Conservation (phyloP, 257 asterid species). For the Paulownia fortunei region DNA sequence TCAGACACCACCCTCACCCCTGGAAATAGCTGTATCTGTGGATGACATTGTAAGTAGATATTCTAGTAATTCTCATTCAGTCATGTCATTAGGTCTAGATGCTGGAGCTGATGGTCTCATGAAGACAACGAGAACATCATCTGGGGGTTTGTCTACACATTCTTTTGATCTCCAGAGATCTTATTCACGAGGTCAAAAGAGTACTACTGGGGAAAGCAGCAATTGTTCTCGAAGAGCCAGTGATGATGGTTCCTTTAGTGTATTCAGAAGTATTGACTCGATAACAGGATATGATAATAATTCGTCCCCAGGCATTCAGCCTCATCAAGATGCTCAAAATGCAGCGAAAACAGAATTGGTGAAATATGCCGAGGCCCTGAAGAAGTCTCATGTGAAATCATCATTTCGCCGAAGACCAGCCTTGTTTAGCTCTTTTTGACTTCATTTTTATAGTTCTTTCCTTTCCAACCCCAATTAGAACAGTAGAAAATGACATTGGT, state of each 20-base stretch:
- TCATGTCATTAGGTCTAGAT: slow-evolving; percentile 17
- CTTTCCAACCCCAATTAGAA: not conserved
- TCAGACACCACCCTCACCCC: slow-evolving; percentile 42
- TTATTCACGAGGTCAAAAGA: slow-evolving; percentile 43
- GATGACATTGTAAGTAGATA: slow-evolving; percentile 42
- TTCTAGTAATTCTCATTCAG: slow-evolving; percentile 42
- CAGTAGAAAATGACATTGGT: not conserved
- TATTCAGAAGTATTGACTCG: slow-evolving; percentile 47
- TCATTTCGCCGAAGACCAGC: slow-evolving; percentile 54
- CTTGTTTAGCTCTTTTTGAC: slow-evolving; percentile 58
- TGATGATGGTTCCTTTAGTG: slow-evolving; percentile 46
- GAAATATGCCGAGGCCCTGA: slow-evolving; percentile 83
- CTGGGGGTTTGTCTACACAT: slow-evolving; percentile 50
- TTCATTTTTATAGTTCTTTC: not conserved
- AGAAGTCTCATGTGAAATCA: slow-evolving; percentile 48
- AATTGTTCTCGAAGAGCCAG: slow-evolving; percentile 44
- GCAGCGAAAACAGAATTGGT: slow-evolving; percentile 57
- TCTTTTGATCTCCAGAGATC: slow-evolving; percentile 58
- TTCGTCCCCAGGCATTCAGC: slow-evolving; percentile 27
- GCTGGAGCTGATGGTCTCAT: slow-evolving; percentile 36
- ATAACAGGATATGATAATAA: slow-evolving; percentile 30
- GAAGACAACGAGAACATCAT: slow-evolving; percentile 49
- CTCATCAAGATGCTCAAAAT: slow-evolving; percentile 47
- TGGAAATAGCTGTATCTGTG: slow-evolving; percentile 31
- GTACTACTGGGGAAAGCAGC: slow-evolving; percentile 40